These are phyloP conservation scores for Cystobasidium onofrii DNA, from an alignment of 768 basidiomycete genomes.

Conservation along the genomic window DNA sequence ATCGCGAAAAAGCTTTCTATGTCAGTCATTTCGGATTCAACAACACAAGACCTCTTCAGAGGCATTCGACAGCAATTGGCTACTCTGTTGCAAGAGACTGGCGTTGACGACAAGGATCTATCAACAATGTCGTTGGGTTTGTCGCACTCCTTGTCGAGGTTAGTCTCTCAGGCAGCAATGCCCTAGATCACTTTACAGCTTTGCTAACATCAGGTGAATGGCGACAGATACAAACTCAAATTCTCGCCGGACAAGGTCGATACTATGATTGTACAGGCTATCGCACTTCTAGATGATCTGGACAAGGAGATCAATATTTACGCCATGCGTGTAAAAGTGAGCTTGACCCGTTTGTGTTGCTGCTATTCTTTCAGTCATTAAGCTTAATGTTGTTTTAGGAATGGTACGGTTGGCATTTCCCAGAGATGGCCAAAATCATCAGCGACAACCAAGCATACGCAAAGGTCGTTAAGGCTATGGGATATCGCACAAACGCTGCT, in stretches of 20 bases:
- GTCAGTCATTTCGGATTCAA: slow-evolving; percentile 61
- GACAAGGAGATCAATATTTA: slow-evolving; percentile 99
- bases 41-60: slow-evolving; percentile 76
- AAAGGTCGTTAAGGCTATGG: slow-evolving; percentile 85
- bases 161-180: too few species aligned
- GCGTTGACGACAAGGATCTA: slow-evolving; percentile 55
- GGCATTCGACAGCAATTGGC: slow-evolving; percentile 86
- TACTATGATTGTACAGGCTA: slow-evolving; percentile 98
- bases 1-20: slow-evolving; percentile 92
- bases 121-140: slow-evolving; percentile 97
- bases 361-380: too few species aligned
- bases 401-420: slow-evolving; percentile 99
- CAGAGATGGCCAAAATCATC: slow-evolving; percentile 97
- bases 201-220: background rate
- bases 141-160: slow-evolving; percentile 93
- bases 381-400: too few species aligned
- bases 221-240: slow-evolving; percentile 85
- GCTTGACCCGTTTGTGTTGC: too few species aligned
- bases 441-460: slow-evolving; percentile 95
- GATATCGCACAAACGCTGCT: slow-evolving; percentile 83
- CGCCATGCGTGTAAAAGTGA: slow-evolving; percentile 94
- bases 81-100: slow-evolving; percentile 53
- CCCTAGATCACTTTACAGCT: too few species aligned
- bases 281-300: slow-evolving; percentile 90
- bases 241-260: slow-evolving; percentile 99